Evolutionary conservation across 1,284 basidiomycete genomes (phyloP).

Genomic region (Hemileia vastatrix): DNA sequence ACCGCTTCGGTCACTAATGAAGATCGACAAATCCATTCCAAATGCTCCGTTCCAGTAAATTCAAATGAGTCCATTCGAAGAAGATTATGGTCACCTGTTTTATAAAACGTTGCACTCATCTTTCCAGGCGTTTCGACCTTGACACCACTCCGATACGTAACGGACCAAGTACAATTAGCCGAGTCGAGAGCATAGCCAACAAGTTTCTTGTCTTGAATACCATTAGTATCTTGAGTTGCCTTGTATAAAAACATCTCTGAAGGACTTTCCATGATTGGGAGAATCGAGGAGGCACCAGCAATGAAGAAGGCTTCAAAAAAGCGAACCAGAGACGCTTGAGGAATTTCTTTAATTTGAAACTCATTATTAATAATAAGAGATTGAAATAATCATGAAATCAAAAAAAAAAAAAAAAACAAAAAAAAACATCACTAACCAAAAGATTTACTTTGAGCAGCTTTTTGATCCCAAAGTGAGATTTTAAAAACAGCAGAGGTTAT

Average conservation of each 20-base stretch:
- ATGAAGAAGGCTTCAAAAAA: slow-evolving; percentile 19
- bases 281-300: slow-evolving; percentile 13
- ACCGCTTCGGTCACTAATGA: neutral
- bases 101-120: slow-evolving; percentile 17
- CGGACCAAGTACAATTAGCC: slow-evolving; percentile 1
- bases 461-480: slow-evolving; percentile 18
- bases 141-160: slow-evolving; percentile 9
- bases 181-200: slow-evolving; percentile 16
- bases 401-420: neutral
- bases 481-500: slow-evolving; percentile 14
- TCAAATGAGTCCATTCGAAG: slow-evolving; percentile 12
- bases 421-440: slow-evolving; percentile 8
- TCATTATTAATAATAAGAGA: neutral
- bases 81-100: neutral
- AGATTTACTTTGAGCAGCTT: slow-evolving; percentile 12
- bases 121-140: slow-evolving; percentile 13
- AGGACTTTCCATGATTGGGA: slow-evolving; percentile 2
- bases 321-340: slow-evolving; percentile 5
- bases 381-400: neutral
- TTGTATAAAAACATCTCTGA: slow-evolving; percentile 1
- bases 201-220: slow-evolving; percentile 2
- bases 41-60: neutral
- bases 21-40: slow-evolving; percentile 4
- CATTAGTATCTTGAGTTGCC: too few species aligned
- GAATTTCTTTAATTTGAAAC: slow-evolving; percentile 18